phyloP scores from a whole-genome alignment of 257 asterid genomes.

The Orobanche coerulescens region DNA sequence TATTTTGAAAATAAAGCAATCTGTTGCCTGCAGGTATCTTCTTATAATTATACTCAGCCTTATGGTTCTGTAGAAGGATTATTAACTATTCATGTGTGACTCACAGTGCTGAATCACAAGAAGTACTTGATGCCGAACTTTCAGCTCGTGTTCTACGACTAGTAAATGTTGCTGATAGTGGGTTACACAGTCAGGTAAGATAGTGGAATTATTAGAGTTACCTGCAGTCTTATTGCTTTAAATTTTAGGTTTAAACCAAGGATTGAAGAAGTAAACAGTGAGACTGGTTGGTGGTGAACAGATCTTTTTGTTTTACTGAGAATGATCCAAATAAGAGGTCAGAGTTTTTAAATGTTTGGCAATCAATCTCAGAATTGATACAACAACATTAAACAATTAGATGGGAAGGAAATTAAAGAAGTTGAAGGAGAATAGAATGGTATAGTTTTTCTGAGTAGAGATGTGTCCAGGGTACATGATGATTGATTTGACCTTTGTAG shows the following conservation, averaged over 20 bases:
- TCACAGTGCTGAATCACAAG: slow-evolving; percentile 82
- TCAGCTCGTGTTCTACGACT: slow-evolving; percentile 86
- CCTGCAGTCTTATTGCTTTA: slow-evolving; percentile 6
- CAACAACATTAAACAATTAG: neutral
- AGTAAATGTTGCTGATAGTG: slow-evolving; percentile 82
- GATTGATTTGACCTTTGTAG: neutral
- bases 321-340: neutral
- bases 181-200: slow-evolving; percentile 76
- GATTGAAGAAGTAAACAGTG: neutral
- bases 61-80: slow-evolving; percentile 8
- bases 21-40: slow-evolving; percentile 69
- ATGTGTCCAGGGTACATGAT: neutral
- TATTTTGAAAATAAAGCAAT: slow-evolving; percentile 66
- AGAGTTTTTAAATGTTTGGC: neutral
- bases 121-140: slow-evolving; percentile 91
- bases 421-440: neutral
- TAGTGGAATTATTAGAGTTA: slow-evolving; percentile 1
- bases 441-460: neutral
- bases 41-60: neutral
- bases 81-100: slow-evolving; percentile 19
- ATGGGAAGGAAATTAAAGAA: neutral
- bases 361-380: slow-evolving; percentile 8
- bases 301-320: neutral
- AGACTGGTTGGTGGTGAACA: neutral
- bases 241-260: neutral